These are phyloP conservation scores for Annulohypoxylon stygium DNA, from an alignment of 495 filamentous ascomycete species.

Conservation along the genomic window DNA sequence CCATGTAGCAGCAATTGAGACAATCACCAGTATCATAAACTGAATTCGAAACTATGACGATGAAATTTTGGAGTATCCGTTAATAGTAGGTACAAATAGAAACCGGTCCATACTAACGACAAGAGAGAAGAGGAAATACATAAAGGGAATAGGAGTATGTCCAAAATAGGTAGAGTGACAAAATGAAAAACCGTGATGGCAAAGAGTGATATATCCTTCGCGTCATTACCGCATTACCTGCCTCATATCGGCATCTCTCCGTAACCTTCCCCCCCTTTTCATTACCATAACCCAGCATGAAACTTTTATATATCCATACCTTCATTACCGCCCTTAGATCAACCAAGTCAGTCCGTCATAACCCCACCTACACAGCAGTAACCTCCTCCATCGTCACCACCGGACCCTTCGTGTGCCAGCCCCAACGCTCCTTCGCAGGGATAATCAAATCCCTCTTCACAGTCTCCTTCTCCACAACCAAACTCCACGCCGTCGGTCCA, in stretches of 20 bases:
- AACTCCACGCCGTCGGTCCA: conserved; percentile 34
- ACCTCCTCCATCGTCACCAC: conserved; percentile 35
- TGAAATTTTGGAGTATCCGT: conserved; percentile 20
- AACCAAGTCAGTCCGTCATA: neutral
- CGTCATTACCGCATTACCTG: conserved; percentile 23
- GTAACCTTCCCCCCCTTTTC: too few species aligned
- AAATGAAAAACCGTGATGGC: neutral
- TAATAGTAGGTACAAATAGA: neutral
- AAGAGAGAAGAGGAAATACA: neutral
- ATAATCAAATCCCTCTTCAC: conserved; percentile 27
- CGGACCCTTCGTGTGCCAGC: conserved; percentile 7
- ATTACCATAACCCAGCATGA: too few species aligned
- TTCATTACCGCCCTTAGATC: neutral
- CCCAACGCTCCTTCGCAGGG: conserved; percentile 41
- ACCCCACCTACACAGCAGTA: conserved; percentile 44
- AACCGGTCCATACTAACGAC: conserved; percentile 15
- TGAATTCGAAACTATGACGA: neutral
- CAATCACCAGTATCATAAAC: neutral
- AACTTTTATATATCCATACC: too few species aligned
- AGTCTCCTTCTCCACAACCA: conserved; percentile 32
- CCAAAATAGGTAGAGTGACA: conserved; percentile 1
- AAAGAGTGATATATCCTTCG: conserved; percentile 32
- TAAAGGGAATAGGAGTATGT: conserved; percentile 14
- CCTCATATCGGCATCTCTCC: conserved; percentile 10
- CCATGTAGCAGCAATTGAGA: neutral